Percentiles rank a stretch among this genome's conserved stretches.
These are phyloP conservation scores for Vitis vinifera DNA, from an alignment of 164 flowering plant species.

Conservation along the genomic window ASM3070453v1 NC_081806.1:5539501-5540000, in stretches of 20 bases:
- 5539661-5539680: no score
- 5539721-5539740: no score
- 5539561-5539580: conserved; percentile 60
- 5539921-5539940: not conserved
- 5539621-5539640: conserved; percentile 45
- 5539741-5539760: no score
- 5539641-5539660: not conserved
- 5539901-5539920: not conserved
- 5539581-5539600: conserved; percentile 79
- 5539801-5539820: no score
- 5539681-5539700: no score
- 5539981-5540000: conserved; percentile 60
- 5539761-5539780: no score
- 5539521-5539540: not conserved
- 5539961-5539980: conserved; percentile 11
- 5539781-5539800: no score
- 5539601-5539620: conserved; percentile 58
- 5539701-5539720: no score
- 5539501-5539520: not conserved
- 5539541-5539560: not conserved
- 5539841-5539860: no score
- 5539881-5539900: no score
- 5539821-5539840: no score
- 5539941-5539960: not conserved
- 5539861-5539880: no score